Evolutionary conservation across 345 rosid genomes (phyloP), one percentile per base, ranked within the genome.

Genomic region (Reutealis trisperma): DNA sequence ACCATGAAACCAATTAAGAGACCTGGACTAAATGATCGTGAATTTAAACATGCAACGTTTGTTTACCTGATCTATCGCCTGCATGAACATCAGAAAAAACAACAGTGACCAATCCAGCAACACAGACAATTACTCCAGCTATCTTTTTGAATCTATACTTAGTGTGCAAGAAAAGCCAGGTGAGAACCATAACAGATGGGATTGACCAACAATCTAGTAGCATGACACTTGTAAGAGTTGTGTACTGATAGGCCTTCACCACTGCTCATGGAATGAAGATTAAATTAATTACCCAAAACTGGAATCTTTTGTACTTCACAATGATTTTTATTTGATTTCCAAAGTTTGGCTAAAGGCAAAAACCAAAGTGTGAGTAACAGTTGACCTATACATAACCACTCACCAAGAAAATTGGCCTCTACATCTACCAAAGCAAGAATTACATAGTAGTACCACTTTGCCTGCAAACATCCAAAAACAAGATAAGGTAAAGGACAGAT

Each of bases 191-290:
- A 77, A 94, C 98, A 0, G 88, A 85, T 2, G 99, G 98, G 70
- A 96, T 92, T 16, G 97, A 70, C 99, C 98, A 96, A 79, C 99
- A 96, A 77, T 96, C 98, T 25, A 96, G 88, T 70, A 96, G 87
- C 98, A 92, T 96, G 67, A 96, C 84, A 68, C 98, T 96, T 41
- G 99, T 96, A 51, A 96, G 74, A 54, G 98, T 87, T 66, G 97
- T 91, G 85, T 92, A 83, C 84, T 96, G 97, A 82, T 86, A 88
- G 24, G 99, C 97, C 89, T 96, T 96, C 83, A 91, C 97, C 86
- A 91, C 98, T 93, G 90, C 75, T 45, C 67, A 77, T 63, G 66
- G 25, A 75, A 70, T 25, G 78, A 58, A 51, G n/a, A 77, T 27
- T 21, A 70, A 37, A 75, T 67, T 67, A 45, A 65, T 72, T 76